Base-by-base conservation (phyloP, 2,329 filamentous ascomycete genomes). In the Aspergillus novofumigatus region DNA sequence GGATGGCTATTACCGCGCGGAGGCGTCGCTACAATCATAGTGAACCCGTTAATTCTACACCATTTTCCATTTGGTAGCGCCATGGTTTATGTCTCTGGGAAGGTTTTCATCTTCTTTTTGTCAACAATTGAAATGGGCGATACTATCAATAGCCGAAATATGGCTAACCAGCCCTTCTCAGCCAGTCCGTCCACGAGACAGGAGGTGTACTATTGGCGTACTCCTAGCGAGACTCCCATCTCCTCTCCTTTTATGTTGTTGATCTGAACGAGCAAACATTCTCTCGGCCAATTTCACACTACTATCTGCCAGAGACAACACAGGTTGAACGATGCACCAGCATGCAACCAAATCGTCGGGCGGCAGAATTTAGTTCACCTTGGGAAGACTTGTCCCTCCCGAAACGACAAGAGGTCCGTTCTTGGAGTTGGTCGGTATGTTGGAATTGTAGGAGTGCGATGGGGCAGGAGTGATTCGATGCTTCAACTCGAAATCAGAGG, bases 401-500 rank as follows among this genome's bases (percentile, higher is more conserved):
- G 74, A 75, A 10, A 77, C 68, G 49, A 77, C 74, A 32, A 77
- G 65, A 23, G 74, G 74, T 7, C 72, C 73, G 44, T 70, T 71
- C 29, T 66, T 71, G 51, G 63, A 45, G 20, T 58, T 57, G 3
- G 66, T 52, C 2, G 67, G 35, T 8, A 62, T 59, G 54, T 64
- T 70, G 52, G 59, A 59, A 7, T 67, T 50, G 54, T 68, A 68
- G 26, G 65, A 51, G 32, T 64, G 53, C 23, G 65, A 58, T 8
- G 67, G 56, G 41, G 59, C 47, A 44, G 67, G 45, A 35, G 57
- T 56, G 44, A 64, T 54, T n/a, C 74, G 71, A 35, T 67, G 69
- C 56, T 75, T 76, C 44, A 74, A 48, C 51, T 78, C 74, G 58
- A 75, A 77, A 7, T 73, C 72, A 35, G 75, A 75, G 9, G 71